Conservation (phyloP, 345 rosid species). For the Eucalyptus cloeziana region DNA sequence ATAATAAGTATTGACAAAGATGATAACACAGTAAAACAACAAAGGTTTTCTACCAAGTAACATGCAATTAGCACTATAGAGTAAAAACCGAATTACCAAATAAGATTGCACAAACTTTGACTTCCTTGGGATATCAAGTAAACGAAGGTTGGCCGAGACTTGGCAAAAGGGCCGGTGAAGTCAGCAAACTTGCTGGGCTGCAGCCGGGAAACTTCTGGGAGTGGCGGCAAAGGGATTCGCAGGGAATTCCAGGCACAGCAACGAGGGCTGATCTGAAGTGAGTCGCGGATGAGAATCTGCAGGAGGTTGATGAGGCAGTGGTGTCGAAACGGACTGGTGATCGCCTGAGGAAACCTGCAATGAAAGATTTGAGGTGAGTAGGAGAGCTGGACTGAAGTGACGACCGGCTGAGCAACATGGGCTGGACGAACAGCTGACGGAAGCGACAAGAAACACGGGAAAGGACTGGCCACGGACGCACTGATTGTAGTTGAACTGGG, state of each 20-base stretch:
- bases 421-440: not conserved
- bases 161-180: not conserved
- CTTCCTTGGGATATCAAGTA: not conserved
- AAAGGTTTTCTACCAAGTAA: not conserved
- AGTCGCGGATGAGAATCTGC: rapidly evolving
- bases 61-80: not conserved
- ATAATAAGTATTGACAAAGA: rapidly evolving
- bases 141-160: not conserved
- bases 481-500: not conserved
- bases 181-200: not conserved
- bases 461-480: not conserved
- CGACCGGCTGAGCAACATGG: not conserved
- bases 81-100: not conserved
- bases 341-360: not conserved
- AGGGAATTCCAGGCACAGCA: not conserved
- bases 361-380: not conserved
- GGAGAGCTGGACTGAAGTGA: not conserved
- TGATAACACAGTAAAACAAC: not conserved
- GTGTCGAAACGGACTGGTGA: not conserved
- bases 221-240: not conserved
- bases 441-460: not conserved
- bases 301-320: rapidly evolving
- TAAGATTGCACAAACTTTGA: not conserved
- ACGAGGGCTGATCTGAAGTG: not conserved
- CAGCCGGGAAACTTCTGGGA: not conserved